A percentile compares a stretch with the other conserved stretches of the same genome.
phyloP scores from a whole-genome alignment of 257 asterid species.

The Paulownia fortunei region DNA sequence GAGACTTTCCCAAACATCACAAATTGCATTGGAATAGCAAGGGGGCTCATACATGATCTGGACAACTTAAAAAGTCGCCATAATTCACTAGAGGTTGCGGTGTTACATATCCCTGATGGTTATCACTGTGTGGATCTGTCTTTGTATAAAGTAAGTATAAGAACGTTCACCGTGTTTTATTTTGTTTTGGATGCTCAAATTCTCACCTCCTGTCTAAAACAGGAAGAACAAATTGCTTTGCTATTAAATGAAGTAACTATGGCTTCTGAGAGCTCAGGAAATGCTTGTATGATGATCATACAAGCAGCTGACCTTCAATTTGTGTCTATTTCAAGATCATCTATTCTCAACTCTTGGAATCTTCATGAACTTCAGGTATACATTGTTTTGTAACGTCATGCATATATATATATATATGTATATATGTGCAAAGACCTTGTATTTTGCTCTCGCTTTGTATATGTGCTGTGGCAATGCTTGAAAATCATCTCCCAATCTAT shows the following conservation, averaged over 20 bases:
- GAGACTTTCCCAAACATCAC: slow-evolving; percentile 53
- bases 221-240: slow-evolving; percentile 85
- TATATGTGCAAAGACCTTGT: background rate
- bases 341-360: slow-evolving; percentile 55
- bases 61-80: slow-evolving; percentile 49
- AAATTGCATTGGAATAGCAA: slow-evolving; percentile 80
- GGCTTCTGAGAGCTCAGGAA: slow-evolving; percentile 74
- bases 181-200: slow-evolving; percentile 33
- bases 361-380: slow-evolving; percentile 70
- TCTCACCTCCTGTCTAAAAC: slow-evolving; percentile 44
- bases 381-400: background rate
- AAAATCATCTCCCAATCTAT: background rate
- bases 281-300: slow-evolving; percentile 79
- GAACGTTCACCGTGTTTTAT: slow-evolving; percentile 5
- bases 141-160: slow-evolving; percentile 67
- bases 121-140: slow-evolving; percentile 82
- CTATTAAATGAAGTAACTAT: slow-evolving; percentile 62
- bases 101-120: slow-evolving; percentile 80
- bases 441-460: slow-evolving; percentile 15
- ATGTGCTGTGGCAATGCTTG: background rate
- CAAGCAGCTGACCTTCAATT: slow-evolving; percentile 74
- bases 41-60: slow-evolving; percentile 61
- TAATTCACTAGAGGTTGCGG: slow-evolving; percentile 61
- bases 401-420: background rate
- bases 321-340: slow-evolving; percentile 65